Evolutionary conservation across 116 monocot genomes (phyloP).

Genomic region (Cymodocea nodosa): DNA sequence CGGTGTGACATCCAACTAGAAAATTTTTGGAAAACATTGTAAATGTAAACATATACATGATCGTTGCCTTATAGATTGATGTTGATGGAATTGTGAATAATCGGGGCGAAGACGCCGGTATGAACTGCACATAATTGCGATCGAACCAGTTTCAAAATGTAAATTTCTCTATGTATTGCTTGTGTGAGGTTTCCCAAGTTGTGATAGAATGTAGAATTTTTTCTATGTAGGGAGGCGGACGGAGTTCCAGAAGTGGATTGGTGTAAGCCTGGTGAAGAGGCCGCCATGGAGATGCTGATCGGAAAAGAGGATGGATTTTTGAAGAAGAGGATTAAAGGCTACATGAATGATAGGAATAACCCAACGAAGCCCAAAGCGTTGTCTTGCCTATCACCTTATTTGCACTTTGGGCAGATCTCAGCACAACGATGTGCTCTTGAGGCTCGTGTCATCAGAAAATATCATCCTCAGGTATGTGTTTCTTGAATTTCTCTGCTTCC

Average conservation of each 20-base stretch:
- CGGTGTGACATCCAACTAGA: too few relatives aligned
- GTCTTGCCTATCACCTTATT: slow-evolving; percentile 81
- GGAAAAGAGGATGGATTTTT: slow-evolving; percentile 68
- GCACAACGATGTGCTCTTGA: slow-evolving; percentile 78
- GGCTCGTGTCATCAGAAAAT: slow-evolving; percentile 39
- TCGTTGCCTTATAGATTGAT: too few relatives aligned
- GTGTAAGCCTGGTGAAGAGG: slow-evolving; percentile 85
- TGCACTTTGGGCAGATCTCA: slow-evolving; percentile 92
- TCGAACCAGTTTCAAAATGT: too few relatives aligned
- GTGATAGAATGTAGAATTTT: background rate
- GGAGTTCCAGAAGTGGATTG: slow-evolving; percentile 72
- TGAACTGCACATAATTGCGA: too few relatives aligned
- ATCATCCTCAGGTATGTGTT: slow-evolving; percentile 33
- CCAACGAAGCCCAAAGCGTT: slow-evolving; percentile 52
- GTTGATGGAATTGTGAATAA: too few relatives aligned
- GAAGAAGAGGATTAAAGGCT: slow-evolving; percentile 61
- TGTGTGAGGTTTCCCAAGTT: background rate
- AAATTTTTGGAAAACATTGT: too few relatives aligned
- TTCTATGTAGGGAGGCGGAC: slow-evolving; percentile 40
- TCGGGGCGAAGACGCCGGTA: too few relatives aligned
- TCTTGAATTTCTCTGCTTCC: background rate
- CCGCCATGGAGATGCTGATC: slow-evolving; percentile 64
- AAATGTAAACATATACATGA: too few relatives aligned
- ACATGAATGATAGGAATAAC: slow-evolving; percentile 58
- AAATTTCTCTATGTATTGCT: background rate